phyloP scores from a whole-genome alignment of 306 rosid species.

The Dalbergia cultrata region DNA sequence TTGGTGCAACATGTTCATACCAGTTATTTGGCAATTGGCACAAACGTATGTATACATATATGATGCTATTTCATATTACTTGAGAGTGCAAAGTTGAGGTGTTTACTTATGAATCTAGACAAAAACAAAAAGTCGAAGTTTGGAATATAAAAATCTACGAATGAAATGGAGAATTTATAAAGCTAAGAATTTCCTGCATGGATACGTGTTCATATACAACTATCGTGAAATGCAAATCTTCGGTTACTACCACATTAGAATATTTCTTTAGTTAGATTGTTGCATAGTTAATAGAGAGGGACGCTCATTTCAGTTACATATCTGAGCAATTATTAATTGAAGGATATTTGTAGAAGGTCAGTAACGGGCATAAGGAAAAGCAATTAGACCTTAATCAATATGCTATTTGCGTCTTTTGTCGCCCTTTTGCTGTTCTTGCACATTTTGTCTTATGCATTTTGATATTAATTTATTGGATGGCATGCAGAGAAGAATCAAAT shows the following conservation, averaged over 20 bases:
- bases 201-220: background rate
- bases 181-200: background rate
- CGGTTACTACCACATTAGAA: background rate
- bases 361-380: conserved; percentile 31
- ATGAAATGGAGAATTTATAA: background rate
- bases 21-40: background rate
- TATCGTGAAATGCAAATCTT: background rate
- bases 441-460: background rate
- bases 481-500: conserved; percentile 28
- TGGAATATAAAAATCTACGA: background rate
- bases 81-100: background rate
- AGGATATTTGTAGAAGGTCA: background rate
- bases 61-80: conserved; percentile 1
- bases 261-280: background rate
- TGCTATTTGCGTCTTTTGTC: background rate
- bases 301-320: background rate
- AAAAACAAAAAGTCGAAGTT: background rate
- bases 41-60: background rate
- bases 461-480: conserved; percentile 17
- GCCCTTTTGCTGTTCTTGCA: conserved; percentile 1
- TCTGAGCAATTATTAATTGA: background rate
- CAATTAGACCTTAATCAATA: conserved; percentile 30
- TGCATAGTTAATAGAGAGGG: background rate
- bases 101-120: conserved; percentile 17
- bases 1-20: conserved; percentile 12